Conservation (phyloP, 192 early-diverging fungal species). For the Umbelopsis vinacea region DNA sequence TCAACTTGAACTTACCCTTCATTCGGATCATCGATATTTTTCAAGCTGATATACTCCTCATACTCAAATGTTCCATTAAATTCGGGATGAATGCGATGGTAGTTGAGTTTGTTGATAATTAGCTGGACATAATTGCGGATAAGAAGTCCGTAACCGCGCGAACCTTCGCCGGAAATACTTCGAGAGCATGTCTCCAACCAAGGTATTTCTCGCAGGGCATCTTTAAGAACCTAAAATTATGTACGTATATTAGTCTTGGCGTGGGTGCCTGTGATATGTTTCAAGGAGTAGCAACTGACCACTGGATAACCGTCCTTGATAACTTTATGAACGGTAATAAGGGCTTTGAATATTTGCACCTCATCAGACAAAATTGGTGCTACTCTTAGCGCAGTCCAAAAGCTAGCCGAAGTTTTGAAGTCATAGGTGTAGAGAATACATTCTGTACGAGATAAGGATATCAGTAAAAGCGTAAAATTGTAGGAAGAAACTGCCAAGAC, state of each 20-base stretch:
- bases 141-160: conserved; percentile 74
- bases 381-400: conserved; percentile 87
- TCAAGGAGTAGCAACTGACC: conserved; percentile 47
- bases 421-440: conserved; percentile 96
- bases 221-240: conserved; percentile 72
- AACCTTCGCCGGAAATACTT: conserved; percentile 54
- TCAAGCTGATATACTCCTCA: conserved; percentile 93
- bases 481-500: conserved; percentile 8
- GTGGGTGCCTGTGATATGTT: background rate
- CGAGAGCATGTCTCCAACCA: conserved; percentile 83
- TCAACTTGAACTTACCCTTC: conserved; percentile 70
- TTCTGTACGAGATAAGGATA: conserved; percentile 40
- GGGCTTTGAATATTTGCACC: conserved; percentile 94
- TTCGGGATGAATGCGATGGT: conserved; percentile 88
- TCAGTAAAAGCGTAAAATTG: background rate
- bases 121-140: conserved; percentile 93
- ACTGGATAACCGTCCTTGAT: conserved; percentile 89
- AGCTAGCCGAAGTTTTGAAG: conserved; percentile 79
- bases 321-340: conserved; percentile 95
- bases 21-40: conserved; percentile 96
- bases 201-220: conserved; percentile 74
- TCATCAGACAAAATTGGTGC: conserved; percentile 91
- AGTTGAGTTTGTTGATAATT: conserved; percentile 88
- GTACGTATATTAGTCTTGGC: background rate
- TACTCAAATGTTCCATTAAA: conserved; percentile 97